phyloP scores from a whole-genome alignment of 768 basidiomycete genomes.

The Lactarius hengduanensis region DNA sequence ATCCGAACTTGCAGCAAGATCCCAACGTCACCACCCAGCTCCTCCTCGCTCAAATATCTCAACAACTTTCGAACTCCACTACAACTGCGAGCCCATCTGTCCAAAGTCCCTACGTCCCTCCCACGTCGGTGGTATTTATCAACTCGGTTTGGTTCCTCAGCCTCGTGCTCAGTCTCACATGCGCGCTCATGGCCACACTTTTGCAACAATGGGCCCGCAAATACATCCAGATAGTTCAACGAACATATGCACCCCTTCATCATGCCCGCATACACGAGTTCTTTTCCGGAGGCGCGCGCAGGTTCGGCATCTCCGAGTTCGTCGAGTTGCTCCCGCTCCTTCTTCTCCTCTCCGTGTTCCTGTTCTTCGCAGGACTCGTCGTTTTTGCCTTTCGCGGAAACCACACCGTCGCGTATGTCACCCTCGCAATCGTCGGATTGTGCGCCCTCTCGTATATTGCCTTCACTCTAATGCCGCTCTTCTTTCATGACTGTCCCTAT shows the following conservation, averaged over 20 bases:
- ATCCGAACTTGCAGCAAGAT: not conserved
- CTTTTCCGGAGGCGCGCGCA: constrained; percentile 5
- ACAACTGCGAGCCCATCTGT: not conserved
- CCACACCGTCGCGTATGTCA: not conserved
- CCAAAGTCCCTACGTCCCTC: not conserved
- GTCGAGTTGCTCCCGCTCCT: constrained; percentile 11
- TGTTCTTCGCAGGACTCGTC: constrained; percentile 20
- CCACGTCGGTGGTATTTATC: constrained; percentile 4
- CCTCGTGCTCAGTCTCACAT: constrained; percentile 15
- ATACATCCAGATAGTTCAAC: constrained; percentile 12
- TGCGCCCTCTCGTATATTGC: not conserved
- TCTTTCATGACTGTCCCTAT: constrained; percentile 11
- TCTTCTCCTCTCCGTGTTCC: constrained; percentile 14
- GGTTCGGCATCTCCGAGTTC: not conserved
- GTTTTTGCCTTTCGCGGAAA: constrained; percentile 3
- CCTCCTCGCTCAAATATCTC: not conserved
- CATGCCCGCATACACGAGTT: constrained; percentile 11
- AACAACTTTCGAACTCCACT: not conserved
- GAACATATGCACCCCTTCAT: not conserved
- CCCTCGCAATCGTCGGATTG: constrained; percentile 6
- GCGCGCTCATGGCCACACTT: constrained; percentile 16
- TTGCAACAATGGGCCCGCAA: constrained; percentile 16
- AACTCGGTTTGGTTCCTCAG: constrained; percentile 20
- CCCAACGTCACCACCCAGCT: not conserved
- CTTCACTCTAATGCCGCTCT: constrained; percentile 6